These are phyloP conservation scores for Danielozyma ontarioensis DNA, from an alignment of 805 yeast species.

Conservation along the genomic window DNA sequence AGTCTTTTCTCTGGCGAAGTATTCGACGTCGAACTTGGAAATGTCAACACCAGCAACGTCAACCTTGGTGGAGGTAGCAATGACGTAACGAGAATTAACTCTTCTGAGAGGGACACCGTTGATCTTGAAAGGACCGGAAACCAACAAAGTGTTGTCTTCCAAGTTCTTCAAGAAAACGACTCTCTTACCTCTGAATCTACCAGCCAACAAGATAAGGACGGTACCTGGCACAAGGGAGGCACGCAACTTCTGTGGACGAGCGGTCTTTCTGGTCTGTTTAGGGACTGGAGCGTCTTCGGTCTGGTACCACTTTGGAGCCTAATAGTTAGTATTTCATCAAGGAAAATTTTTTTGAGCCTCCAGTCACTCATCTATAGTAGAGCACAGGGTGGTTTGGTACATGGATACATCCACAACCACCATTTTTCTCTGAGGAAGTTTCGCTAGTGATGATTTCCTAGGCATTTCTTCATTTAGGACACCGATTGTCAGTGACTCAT, in stretches of 20 bases:
- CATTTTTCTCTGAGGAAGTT: no score
- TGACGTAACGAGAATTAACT: constrained; percentile 97
- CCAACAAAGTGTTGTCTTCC: constrained; percentile 96
- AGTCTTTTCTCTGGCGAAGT: constrained; percentile 94
- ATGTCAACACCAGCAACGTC: constrained; percentile 75
- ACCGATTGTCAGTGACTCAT: no score
- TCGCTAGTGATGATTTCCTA: not conserved
- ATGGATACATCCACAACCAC: no score
- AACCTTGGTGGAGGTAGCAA: constrained; percentile 95
- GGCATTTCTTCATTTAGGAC: no score
- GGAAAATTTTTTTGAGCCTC: no score
- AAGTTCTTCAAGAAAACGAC: constrained; percentile 95
- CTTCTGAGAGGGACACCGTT: constrained; percentile 99
- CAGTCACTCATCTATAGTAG: no score
- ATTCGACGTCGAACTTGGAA: constrained; percentile 86
- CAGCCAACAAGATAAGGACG: constrained; percentile 94
- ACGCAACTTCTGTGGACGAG: constrained; percentile 92
- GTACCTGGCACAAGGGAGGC: constrained; percentile 97
- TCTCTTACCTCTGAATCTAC: constrained; percentile 99
- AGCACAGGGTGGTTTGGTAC: no score
- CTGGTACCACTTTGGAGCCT: constrained; percentile 92
- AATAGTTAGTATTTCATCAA: constrained; percentile 22
- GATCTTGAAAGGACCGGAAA: constrained; percentile 98
- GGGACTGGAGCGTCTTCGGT: constrained; percentile 86
- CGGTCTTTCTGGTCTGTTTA: constrained; percentile 84